Base-by-base conservation (phyloP, 192 early-diverging fungal species). In the Coemansia brasiliensis region DNA sequence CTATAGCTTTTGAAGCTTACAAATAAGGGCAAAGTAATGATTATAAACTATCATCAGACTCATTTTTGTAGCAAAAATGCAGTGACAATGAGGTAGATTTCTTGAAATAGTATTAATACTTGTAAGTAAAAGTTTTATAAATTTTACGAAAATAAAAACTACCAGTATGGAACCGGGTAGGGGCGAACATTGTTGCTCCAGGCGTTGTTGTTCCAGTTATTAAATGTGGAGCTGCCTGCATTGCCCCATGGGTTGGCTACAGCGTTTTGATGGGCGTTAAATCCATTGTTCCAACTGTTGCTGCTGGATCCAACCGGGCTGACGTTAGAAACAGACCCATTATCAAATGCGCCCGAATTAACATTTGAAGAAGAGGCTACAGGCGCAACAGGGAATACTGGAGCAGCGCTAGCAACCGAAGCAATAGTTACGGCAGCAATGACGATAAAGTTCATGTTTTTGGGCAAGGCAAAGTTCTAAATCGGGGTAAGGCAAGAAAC, bases 201-300 rank as follows among this genome's bases (percentile, higher is more conserved):
- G 29, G 74, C 74, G 51, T 77, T 77, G 68, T 71, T 77, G 57
- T 77, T 77, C 74, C 74, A 77, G 68, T 77, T 70, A 68, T 77
- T 77, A 38, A 77, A 77, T 11, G 74, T 67, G 6, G 74, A 70
- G 49, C 74, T 55, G 35, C 74, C 74, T 8, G 74, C 55, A 16
- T 71, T 77, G 32, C 74, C 74, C 67, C 67, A 77, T 3, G 74
- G 67, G 24, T 69, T 67, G 1, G 74, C 59, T 2, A 60, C 74
- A 5, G 67, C 67, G 26, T 77, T 67, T 20, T 77, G 74, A 27
- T 70, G 63, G 15, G 67, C 67, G 22, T 66, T 76, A 29, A 77
- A 77, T 2, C 74, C 74, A 21, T 70, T 77, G 51, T 77, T 77
- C 74, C 74, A 77, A 10, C 59, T 45, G 37, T 77, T 77, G 43